phyloP scores from a whole-genome alignment of 805 yeast genomes.

The Sugiyamaella valdiviana region DNA sequence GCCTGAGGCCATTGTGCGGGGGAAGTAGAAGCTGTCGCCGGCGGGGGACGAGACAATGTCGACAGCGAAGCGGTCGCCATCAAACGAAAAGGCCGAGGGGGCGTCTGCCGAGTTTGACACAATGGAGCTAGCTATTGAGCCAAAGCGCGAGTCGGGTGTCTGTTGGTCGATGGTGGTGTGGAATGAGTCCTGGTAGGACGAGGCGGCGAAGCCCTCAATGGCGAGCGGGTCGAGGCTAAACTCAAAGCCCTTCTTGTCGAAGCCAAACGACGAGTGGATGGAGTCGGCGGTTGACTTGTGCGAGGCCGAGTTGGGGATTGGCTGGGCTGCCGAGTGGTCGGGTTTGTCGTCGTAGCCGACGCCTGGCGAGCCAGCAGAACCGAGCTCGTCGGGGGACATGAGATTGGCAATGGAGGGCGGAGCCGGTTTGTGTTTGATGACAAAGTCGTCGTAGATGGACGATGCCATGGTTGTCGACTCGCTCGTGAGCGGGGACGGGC shows the following conservation, averaged over 20 bases:
- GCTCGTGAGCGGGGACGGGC: slow-evolving; percentile 6
- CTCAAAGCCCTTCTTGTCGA: slow-evolving; percentile 23
- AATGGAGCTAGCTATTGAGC: background rate
- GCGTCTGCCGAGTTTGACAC: slow-evolving; percentile 5
- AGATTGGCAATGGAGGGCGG: slow-evolving; percentile 1
- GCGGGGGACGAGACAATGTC: slow-evolving; percentile 7
- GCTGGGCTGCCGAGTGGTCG: slow-evolving; percentile 1
- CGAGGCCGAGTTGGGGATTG: slow-evolving; percentile 4
- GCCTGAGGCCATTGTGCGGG: slow-evolving; percentile 7
- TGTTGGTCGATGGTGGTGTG: background rate
- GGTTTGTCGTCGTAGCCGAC: slow-evolving; percentile 2
- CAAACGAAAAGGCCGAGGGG: slow-evolving; percentile 3
- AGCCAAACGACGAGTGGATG: too few relatives aligned
- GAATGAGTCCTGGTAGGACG: slow-evolving; percentile 15
- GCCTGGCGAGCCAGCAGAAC: slow-evolving; percentile 2
- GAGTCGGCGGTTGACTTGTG: background rate
- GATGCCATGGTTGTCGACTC: background rate
- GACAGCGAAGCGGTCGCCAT: slow-evolving; percentile 11
- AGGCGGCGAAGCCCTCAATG: slow-evolving; percentile 38
- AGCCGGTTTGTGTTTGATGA: background rate
- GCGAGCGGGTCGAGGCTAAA: slow-evolving; percentile 45
- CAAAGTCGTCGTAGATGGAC: slow-evolving; percentile 2
- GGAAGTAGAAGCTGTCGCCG: slow-evolving; percentile 3
- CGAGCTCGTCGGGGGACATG: slow-evolving; percentile 5
- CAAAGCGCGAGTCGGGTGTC: slow-evolving; percentile 1